A percentile compares a stretch with the other conserved stretches of the same genome.
These are phyloP conservation scores for Pichia scutulata DNA, from an alignment of 805 yeast genomes.

Conservation along the genomic window DNA sequence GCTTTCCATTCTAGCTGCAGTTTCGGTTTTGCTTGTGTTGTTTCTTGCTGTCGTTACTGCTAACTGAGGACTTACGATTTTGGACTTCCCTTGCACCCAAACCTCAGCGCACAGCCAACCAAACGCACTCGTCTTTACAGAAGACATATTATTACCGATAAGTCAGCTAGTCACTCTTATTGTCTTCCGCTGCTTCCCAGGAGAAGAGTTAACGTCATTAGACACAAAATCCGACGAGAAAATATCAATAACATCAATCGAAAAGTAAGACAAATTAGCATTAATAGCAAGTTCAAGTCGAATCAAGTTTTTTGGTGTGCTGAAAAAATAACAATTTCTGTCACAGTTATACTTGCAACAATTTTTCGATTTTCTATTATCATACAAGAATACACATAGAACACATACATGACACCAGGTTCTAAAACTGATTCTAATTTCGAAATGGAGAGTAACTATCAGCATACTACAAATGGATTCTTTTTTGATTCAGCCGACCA, in stretches of 20 bases:
- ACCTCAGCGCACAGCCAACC: background rate
- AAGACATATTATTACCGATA: background rate
- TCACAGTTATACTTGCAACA: background rate
- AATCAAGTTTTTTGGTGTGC: background rate
- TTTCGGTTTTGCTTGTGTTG: background rate
- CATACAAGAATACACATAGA: background rate
- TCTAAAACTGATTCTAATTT: background rate
- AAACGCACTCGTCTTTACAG: background rate
- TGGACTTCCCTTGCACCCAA: background rate
- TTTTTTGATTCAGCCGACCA: background rate
- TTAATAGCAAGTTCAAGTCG: background rate
- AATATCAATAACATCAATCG: background rate
- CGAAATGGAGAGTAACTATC: background rate
- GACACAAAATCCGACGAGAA: background rate
- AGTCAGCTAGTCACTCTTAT: background rate
- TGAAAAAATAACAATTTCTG: background rate
- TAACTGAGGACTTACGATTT: background rate
- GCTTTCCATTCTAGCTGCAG: background rate
- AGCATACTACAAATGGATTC: background rate
- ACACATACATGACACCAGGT: background rate
- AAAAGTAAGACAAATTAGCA: background rate
- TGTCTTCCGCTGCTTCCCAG: background rate
- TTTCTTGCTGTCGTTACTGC: background rate
- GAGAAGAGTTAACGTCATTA: background rate
- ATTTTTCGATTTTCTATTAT: background rate